phyloP scores from a whole-genome alignment of 495 filamentous ascomycete species.

The Bacidia rubella region DNA sequence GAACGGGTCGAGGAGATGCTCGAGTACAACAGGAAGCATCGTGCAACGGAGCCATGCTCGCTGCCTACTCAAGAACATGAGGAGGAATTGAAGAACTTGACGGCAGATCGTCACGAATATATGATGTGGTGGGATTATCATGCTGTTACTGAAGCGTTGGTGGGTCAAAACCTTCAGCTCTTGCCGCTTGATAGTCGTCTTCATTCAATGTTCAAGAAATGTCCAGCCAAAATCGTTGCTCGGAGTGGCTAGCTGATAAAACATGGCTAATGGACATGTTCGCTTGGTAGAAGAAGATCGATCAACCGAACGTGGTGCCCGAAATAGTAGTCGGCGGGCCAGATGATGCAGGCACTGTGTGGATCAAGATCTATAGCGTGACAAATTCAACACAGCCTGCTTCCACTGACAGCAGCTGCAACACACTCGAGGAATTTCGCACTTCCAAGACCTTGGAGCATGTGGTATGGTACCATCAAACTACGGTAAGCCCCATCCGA shows the following conservation, averaged over 20 bases:
- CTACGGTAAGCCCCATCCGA: background rate
- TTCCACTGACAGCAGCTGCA: background rate
- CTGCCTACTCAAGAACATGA: background rate
- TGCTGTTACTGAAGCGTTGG: background rate
- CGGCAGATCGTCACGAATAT: background rate
- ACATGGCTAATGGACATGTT: no score
- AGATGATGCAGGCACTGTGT: background rate
- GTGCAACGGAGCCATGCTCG: background rate
- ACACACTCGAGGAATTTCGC: no score
- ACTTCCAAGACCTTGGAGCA: background rate
- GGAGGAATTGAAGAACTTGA: background rate
- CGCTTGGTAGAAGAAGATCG: background rate
- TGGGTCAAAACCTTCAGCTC: background rate
- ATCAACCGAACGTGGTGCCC: background rate
- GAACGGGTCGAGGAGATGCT: background rate
- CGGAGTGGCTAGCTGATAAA: no score
- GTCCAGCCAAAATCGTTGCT: no score
- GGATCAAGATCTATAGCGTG: background rate
- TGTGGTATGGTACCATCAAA: slow-evolving; percentile 2
- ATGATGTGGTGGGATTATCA: background rate
- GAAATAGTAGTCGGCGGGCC: background rate
- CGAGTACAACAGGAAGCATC: background rate
- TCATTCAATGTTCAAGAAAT: background rate
- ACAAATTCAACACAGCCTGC: background rate
- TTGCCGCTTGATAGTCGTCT: no score